Percentiles rank a stretch among this genome's conserved stretches.
phyloP scores from a whole-genome alignment of 768 basidiomycete genomes.

The Pseudohyphozyma bogoriensis region DNA sequence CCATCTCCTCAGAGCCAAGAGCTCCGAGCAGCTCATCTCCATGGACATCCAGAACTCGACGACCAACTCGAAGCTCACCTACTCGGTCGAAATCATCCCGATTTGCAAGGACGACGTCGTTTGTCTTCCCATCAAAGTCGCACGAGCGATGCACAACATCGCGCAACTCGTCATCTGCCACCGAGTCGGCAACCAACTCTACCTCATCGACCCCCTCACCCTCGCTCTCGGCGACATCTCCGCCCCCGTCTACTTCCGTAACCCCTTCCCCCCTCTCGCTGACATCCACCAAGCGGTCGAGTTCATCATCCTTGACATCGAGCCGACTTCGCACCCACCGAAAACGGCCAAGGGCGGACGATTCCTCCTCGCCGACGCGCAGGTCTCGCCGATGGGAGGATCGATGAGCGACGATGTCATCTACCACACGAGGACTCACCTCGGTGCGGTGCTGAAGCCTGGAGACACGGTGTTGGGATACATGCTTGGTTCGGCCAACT shows the following conservation, averaged over 20 bases:
- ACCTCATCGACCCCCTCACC: slow-evolving; percentile 79
- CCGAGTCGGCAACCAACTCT: slow-evolving; percentile 82
- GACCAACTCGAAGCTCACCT: slow-evolving; percentile 93
- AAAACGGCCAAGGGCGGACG: slow-evolving; percentile 49
- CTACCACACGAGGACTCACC: slow-evolving; percentile 90
- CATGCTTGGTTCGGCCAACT: slow-evolving; percentile 77
- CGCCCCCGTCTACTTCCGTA: slow-evolving; percentile 76
- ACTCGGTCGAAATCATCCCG: slow-evolving; percentile 92
- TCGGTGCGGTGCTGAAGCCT: slow-evolving; percentile 85
- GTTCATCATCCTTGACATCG: slow-evolving; percentile 89
- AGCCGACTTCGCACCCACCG: slow-evolving; percentile 50
- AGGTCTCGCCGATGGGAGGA: slow-evolving; percentile 72
- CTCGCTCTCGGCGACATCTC: slow-evolving; percentile 73
- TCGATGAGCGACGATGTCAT: slow-evolving; percentile 60
- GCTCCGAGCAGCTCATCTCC: slow-evolving; percentile 88
- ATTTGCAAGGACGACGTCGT: slow-evolving; percentile 98
- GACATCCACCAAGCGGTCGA: slow-evolving; percentile 76
- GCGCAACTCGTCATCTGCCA: slow-evolving; percentile 73
- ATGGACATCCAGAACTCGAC: slow-evolving; percentile 84
- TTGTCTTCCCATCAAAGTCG: slow-evolving; percentile 72
- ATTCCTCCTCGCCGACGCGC: slow-evolving; percentile 73
- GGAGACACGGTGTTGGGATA: slow-evolving; percentile 90
- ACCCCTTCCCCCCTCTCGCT: slow-evolving; percentile 75
- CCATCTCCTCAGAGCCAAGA: slow-evolving; percentile 60
- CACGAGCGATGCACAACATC: slow-evolving; percentile 76